Base-by-base conservation (phyloP, 1,139 yeast species). In the Arxiozyma slooffiae region DNA sequence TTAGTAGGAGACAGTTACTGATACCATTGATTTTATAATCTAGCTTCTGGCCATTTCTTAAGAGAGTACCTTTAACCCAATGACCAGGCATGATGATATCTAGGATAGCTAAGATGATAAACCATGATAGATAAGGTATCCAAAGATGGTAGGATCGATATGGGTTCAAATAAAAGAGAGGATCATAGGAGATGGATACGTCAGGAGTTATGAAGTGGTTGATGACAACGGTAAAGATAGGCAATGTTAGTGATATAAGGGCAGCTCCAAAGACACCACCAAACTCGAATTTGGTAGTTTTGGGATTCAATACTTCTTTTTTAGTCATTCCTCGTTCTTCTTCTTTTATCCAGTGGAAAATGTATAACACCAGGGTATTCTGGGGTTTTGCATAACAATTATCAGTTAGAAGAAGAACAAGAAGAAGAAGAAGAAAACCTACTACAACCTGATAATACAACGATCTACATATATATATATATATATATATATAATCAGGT, bases 11-110 rank as follows among this genome's bases (percentile, higher is more conserved):
- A 30, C 81, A 72, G 55, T 87, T 72, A 30, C 76, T 71, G 44
- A 76, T 67, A 16, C 98, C 98, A 63, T 92, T 92, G 71, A 92
- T 85, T 62, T 83, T 83, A 70, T 92, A 92, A 36, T 66, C 64
- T 54, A 94, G 74, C 49, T 68, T 66, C 1, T 86, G 75, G 1
- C 92, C 94, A 63, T 89, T 96, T 59, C 97, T 76, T 54, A 92
- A 71, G 48, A 67, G 68, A 3, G 83, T 79, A 23, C 99, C 99
- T 42, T 77, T 62, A 57, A 80, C 73, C 36, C 67, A 63, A 45
- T 73, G 75, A 0, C 98, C 97, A 1, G 97, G 97, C 34, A 88
- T 70, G 9, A 82, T 59, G 17, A 77, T 64, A 64, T 88, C 97
- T 43, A 87, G 69, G 0, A 76, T 49, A 6, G 79, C 83, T 53